Evolutionary conservation across 805 yeast genomes (phyloP).

Genomic region (Wickerhamiella musiphila): DNA sequence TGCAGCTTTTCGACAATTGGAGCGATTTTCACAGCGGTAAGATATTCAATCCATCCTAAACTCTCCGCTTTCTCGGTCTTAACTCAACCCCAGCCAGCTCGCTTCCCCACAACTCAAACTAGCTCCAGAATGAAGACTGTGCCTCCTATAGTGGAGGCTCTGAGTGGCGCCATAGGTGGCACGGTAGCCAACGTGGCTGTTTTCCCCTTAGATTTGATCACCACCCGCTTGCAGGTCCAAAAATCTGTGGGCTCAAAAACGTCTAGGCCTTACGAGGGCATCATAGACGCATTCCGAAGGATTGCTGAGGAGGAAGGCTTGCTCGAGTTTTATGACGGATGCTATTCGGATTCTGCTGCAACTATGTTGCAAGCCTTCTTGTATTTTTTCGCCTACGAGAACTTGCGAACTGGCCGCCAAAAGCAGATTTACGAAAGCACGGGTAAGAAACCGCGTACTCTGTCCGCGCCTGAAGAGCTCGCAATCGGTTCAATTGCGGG

Average conservation of each 20-base stretch:
- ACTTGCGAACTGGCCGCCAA: conserved; percentile 15
- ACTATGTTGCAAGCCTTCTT: conserved; percentile 19
- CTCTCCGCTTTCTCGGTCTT: too few relatives aligned
- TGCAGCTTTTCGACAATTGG: too few relatives aligned
- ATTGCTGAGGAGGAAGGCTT: conserved; percentile 62
- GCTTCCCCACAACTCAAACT: background rate
- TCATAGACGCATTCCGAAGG: conserved; percentile 53
- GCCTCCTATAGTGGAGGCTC: conserved; percentile 18
- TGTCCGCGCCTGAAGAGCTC: conserved; percentile 18
- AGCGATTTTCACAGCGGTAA: too few relatives aligned
- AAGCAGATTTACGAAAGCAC: conserved; percentile 5
- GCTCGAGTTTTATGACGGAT: conserved; percentile 59
- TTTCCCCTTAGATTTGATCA: conserved; percentile 19
- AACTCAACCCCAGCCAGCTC: background rate
- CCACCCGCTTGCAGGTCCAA: conserved; percentile 21
- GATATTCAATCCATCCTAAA: too few relatives aligned
- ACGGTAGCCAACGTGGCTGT: conserved; percentile 17
- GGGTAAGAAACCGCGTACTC: conserved; percentile 16
- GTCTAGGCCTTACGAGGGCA: conserved; percentile 35
- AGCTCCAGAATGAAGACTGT: conserved; percentile 7
- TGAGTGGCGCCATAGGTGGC: conserved; percentile 22
- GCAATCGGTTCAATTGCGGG: conserved; percentile 20
- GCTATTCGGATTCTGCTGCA: conserved; percentile 30
- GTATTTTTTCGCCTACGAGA: conserved; percentile 21
- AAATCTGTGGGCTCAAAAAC: conserved; percentile 7